Evolutionary conservation across 148 eudicot species (phyloP).

Genomic region (Vaccinium vitisidaea): DNA sequence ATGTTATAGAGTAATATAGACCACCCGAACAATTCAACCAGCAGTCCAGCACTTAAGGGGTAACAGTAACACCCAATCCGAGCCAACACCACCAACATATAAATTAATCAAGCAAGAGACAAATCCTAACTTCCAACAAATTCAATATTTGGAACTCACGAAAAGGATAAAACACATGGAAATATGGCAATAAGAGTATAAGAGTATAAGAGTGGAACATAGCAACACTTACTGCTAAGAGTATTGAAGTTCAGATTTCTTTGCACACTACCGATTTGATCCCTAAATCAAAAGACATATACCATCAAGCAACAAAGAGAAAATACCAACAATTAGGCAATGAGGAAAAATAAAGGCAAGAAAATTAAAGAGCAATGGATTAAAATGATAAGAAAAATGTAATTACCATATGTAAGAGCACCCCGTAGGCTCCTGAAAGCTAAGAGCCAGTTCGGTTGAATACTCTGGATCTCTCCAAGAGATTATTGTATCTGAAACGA

Average conservation of each 20-base stretch:
- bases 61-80: neutral
- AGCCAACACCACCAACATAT: neutral
- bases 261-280: slow-evolving; percentile 76
- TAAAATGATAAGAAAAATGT: neutral
- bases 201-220: neutral
- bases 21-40: neutral
- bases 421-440: slow-evolving; percentile 90
- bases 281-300: slow-evolving; percentile 54
- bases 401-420: slow-evolving; percentile 88
- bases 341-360: neutral
- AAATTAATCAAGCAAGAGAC: neutral
- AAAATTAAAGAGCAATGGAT: slow-evolving; percentile 14
- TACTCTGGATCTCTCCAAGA: slow-evolving; percentile 97
- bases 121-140: neutral
- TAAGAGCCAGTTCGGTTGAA: slow-evolving; percentile 86
- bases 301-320: slow-evolving; percentile 2
- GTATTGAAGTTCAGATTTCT: slow-evolving; percentile 67
- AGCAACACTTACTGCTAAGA: slow-evolving; percentile 65
- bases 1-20: neutral
- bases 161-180: neutral
- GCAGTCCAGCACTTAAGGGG: neutral
- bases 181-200: neutral
- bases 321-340: neutral
- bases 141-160: neutral
- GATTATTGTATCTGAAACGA: slow-evolving; percentile 74